Evolutionary conservation across 2,329 filamentous ascomycete genomes (phyloP).

Genomic region (Scytalidium sp.): DNA sequence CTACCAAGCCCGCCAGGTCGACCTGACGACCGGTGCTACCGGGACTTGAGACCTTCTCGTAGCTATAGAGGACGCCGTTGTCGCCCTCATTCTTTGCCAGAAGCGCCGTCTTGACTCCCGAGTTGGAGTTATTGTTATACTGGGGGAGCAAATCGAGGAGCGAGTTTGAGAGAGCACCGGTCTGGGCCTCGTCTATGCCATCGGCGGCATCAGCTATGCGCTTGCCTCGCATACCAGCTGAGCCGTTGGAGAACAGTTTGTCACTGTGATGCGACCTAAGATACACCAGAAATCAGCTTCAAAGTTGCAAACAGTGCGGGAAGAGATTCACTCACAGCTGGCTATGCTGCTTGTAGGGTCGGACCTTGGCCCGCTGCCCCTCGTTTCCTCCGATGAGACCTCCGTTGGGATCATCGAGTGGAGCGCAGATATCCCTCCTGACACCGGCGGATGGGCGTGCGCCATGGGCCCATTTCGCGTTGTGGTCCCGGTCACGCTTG

Average conservation of each 20-base stretch:
- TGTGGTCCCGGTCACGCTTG: slow-evolving; percentile 28
- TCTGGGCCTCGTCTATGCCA: slow-evolving; percentile 17
- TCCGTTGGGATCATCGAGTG: background rate
- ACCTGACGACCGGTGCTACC: slow-evolving; percentile 16
- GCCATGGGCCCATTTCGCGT: slow-evolving; percentile 25
- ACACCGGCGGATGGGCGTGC: slow-evolving; percentile 17
- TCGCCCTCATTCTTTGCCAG: slow-evolving; percentile 8
- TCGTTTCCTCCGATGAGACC: slow-evolving; percentile 8
- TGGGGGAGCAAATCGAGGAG: slow-evolving; percentile 26
- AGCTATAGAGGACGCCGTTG: slow-evolving; percentile 25
- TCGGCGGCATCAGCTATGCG: slow-evolving; percentile 19
- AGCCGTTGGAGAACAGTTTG: background rate
- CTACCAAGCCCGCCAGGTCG: slow-evolving; percentile 25
- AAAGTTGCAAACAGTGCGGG: no score
- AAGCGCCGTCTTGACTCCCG: slow-evolving; percentile 17
- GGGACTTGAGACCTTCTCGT: slow-evolving; percentile 23
- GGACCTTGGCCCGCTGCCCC: slow-evolving; percentile 17
- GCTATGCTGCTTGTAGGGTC: slow-evolving; percentile 20
- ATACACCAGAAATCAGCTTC: background rate
- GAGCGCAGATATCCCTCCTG: background rate
- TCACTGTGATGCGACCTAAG: background rate
- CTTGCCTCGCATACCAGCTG: slow-evolving; percentile 8
- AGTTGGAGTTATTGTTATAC: slow-evolving; percentile 21
- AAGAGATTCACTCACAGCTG: slow-evolving; percentile 11
- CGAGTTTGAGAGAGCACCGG: slow-evolving; percentile 21